Evolutionary conservation across 306 rosid species (phyloP).

Genomic region (Inga oerstediana): DNA sequence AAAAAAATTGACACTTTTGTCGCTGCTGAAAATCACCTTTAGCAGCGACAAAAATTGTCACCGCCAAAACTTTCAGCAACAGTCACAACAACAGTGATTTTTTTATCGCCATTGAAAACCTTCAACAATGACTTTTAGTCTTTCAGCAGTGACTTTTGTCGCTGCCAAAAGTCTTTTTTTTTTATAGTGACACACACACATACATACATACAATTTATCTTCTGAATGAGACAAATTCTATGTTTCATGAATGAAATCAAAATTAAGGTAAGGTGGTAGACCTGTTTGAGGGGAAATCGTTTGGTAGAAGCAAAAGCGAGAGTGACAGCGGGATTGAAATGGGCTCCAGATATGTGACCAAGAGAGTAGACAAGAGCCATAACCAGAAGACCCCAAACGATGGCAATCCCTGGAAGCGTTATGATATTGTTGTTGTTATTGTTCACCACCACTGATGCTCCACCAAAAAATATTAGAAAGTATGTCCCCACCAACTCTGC

Average conservation of each 20-base stretch:
- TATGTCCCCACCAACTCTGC: slow-evolving; percentile 85
- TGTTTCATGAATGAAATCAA: neutral
- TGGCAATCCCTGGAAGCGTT: slow-evolving; percentile 67
- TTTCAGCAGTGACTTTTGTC: too few relatives aligned
- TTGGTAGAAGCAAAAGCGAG: slow-evolving; percentile 68
- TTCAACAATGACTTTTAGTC: too few relatives aligned
- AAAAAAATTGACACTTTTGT: too few relatives aligned
- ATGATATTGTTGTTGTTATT: slow-evolving; percentile 38
- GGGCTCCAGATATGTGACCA: slow-evolving; percentile 94
- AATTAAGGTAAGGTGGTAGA: slow-evolving; percentile 20
- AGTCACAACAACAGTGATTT: too few relatives aligned
- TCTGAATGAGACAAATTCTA: too few relatives aligned
- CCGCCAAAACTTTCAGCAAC: too few relatives aligned
- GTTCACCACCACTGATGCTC: slow-evolving; percentile 74
- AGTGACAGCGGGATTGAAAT: slow-evolving; percentile 92
- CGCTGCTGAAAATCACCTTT: too few relatives aligned
- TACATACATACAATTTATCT: too few relatives aligned
- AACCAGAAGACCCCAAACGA: slow-evolving; percentile 75
- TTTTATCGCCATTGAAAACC: too few relatives aligned
- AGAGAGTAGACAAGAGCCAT: slow-evolving; percentile 68
- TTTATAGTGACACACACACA: too few relatives aligned
- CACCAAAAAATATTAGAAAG: slow-evolving; percentile 78
- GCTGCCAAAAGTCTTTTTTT: too few relatives aligned
- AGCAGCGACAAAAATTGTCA: too few relatives aligned
- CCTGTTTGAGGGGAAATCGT: slow-evolving; percentile 73